Percentiles rank a stretch among this genome's conserved stretches.
phyloP scores from a whole-genome alignment of 2,329 filamentous ascomycete genomes.

The Aschersonia sp. region DNA sequence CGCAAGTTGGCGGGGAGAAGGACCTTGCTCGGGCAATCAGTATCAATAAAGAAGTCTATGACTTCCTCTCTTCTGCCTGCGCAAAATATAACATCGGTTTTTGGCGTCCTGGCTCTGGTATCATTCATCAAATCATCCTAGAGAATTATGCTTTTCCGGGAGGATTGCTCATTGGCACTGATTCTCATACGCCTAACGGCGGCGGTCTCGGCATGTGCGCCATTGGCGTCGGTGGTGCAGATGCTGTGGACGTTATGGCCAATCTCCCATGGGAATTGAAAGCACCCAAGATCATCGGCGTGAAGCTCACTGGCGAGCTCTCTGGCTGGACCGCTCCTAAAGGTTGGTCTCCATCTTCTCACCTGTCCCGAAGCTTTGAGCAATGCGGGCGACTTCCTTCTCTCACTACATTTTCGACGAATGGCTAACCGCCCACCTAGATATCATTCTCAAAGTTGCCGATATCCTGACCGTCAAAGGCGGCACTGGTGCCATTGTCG shows the following conservation, averaged over 20 bases:
- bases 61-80: conserved; percentile 86
- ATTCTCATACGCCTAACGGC: conserved; percentile 94
- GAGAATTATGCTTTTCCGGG: conserved; percentile 99
- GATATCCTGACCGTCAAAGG: conserved; percentile 96
- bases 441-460: conserved; percentile 94
- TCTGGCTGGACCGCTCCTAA: conserved; percentile 90
- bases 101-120: conserved; percentile 97
- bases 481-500: conserved; percentile 81
- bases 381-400: not conserved
- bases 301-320: conserved; percentile 80
- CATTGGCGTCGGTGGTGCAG: conserved; percentile 94
- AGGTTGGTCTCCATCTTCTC: conserved; percentile 35
- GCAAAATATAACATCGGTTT: conserved; percentile 99
- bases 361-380: not conserved
- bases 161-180: conserved; percentile 93
- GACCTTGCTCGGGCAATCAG: conserved; percentile 80
- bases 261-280: conserved; percentile 96
- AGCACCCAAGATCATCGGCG: conserved; percentile 92
- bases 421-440: conserved; percentile 24
- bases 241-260: conserved; percentile 97
- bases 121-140: conserved; percentile 96
- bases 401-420: not conserved
- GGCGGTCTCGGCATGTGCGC: conserved; percentile 91
- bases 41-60: conserved; percentile 99
- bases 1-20: conserved; percentile 82